Conservation (phyloP, 352 stramenopile genomes). For the Globisporangium iwayamae region DNA sequence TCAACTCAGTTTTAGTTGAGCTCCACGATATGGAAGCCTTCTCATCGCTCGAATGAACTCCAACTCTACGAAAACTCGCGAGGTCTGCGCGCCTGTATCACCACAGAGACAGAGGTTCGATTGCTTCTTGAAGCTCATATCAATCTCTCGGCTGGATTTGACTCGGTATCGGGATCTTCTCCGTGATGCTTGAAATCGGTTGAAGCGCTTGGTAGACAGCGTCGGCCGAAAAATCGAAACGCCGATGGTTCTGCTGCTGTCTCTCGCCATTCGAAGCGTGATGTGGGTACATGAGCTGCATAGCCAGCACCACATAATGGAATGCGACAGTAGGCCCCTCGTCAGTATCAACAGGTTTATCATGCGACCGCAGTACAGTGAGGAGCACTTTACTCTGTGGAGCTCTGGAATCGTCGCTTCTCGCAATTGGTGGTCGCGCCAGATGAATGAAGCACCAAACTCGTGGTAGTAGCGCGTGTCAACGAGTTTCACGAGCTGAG, state of each 20-base stretch:
- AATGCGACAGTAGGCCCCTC: no score
- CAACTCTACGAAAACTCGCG: no score
- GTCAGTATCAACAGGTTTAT: neutral
- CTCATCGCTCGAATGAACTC: no score
- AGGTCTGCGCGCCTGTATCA: neutral
- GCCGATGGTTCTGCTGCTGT: conserved; percentile 5
- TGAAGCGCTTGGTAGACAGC: conserved; percentile 33
- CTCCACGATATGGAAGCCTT: no score
- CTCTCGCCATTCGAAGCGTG: neutral
- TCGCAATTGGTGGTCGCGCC: conserved; percentile 47
- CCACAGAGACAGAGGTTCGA: neutral
- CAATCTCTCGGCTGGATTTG: neutral
- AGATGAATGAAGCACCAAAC: conserved; percentile 48
- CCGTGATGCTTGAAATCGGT: conserved; percentile 26
- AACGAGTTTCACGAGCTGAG: conserved; percentile 39
- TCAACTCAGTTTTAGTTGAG: no score
- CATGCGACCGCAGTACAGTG: neutral
- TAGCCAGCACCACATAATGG: neutral
- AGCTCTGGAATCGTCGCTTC: conserved; percentile 33
- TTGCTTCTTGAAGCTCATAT: neutral
- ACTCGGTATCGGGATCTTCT: conserved; percentile 35
- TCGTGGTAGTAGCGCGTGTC: conserved; percentile 69
- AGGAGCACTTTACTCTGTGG: conserved; percentile 26
- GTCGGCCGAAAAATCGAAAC: conserved; percentile 41
- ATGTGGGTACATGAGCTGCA: conserved; percentile 7